These are phyloP conservation scores for Leucogyrophana mollusca DNA, from an alignment of 768 basidiomycete genomes.

Conservation along the genomic window DNA sequence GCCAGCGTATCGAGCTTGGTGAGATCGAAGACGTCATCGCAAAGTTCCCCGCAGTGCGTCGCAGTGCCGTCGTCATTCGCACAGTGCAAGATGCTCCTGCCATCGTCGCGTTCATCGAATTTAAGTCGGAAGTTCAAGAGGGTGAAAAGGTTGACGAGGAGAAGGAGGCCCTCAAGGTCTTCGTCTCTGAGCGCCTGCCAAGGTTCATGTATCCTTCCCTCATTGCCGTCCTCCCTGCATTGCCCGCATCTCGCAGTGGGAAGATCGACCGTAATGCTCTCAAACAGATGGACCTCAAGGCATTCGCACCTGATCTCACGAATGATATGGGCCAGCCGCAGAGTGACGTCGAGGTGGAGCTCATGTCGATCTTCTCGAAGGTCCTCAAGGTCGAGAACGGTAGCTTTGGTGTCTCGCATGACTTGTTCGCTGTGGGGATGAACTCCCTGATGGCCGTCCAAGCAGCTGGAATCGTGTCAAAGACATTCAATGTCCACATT, in stretches of 20 bases:
- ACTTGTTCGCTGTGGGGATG: slow-evolving; percentile 27
- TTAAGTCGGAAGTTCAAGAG: no score
- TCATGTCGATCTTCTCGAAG: slow-evolving; percentile 24
- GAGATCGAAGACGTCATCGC: slow-evolving; percentile 30
- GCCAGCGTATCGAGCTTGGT: slow-evolving; percentile 30
- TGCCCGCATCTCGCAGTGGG: slow-evolving; percentile 25
- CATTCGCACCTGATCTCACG: slow-evolving; percentile 20
- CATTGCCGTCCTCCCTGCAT: slow-evolving; percentile 20
- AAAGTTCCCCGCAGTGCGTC: slow-evolving; percentile 18
- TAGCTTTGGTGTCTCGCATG: slow-evolving; percentile 24
- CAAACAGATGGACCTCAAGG: slow-evolving; percentile 25
- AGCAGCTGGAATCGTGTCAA: slow-evolving; percentile 26
- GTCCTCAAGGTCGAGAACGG: slow-evolving; percentile 17
- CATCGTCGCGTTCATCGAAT: slow-evolving; percentile 28
- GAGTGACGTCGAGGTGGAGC: slow-evolving; percentile 25
- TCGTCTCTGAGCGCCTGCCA: slow-evolving; percentile 27
- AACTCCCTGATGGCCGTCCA: slow-evolving; percentile 33
- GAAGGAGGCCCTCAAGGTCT: slow-evolving; percentile 19
- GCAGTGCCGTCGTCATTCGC: slow-evolving; percentile 24
- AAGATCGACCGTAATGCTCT: slow-evolving; percentile 27
- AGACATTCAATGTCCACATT: slow-evolving; percentile 26
- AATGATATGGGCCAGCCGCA: slow-evolving; percentile 23
- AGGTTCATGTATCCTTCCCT: slow-evolving; percentile 32
- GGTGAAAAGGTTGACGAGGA: no score
- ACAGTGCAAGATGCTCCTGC: slow-evolving; percentile 26